Evolutionary conservation across 139 green algal genomes (phyloP), one percentile per base, ranked within the genome.

Genomic region (Chlamydomonas sp.): DNA sequence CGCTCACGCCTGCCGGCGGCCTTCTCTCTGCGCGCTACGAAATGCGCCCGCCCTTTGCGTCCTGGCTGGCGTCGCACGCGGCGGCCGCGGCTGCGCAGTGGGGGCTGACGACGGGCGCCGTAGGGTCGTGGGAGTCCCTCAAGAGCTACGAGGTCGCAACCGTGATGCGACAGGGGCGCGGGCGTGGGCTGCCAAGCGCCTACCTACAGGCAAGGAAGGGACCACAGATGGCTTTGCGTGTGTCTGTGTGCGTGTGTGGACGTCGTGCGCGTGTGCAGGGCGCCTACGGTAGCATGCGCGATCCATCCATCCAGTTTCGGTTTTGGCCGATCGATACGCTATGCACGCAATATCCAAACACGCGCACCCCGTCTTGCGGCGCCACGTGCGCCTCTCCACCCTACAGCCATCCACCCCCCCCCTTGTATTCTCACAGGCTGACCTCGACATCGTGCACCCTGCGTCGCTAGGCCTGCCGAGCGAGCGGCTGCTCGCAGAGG

Each of bases 371-470:
- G n/a, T n/a, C n/a, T n/a, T n/a, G n/a, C n/a, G n/a, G n/a, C n/a
- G n/a, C n/a, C n/a, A n/a, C n/a, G n/a, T n/a, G n/a, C n/a, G n/a
- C n/a, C 43, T 16, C 43, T 54, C 16, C 13, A 54, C 43, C 16
- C 43, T 26, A 26, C 16, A 54, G 43, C 43, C 16, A 54, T 26
- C 43, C 43, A 13, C 43, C 43, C 43, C 16, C 43, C 43, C 13
- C 16, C 43, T 13, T 24, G 29, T 63, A 20, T 54, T 54, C 43
- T 26, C 43, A 16, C 60, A 68, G 60, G 87, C 84, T 0, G 88
- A 94, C 73, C 77, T 94, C 67, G 88, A 94, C 68, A 67, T 90
- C 16, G 38, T 92, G 6, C 75, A 72, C n/a, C 65, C 65, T 31
- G n/a, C 36, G 13, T 29, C 39, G 3, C n/a, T 34, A 35, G 65